Percentiles rank a stretch among this genome's conserved stretches.
These are phyloP conservation scores for Begonia fuchsioides DNA, from an alignment of 306 rosid genomes.

Conservation along the genomic window DNA sequence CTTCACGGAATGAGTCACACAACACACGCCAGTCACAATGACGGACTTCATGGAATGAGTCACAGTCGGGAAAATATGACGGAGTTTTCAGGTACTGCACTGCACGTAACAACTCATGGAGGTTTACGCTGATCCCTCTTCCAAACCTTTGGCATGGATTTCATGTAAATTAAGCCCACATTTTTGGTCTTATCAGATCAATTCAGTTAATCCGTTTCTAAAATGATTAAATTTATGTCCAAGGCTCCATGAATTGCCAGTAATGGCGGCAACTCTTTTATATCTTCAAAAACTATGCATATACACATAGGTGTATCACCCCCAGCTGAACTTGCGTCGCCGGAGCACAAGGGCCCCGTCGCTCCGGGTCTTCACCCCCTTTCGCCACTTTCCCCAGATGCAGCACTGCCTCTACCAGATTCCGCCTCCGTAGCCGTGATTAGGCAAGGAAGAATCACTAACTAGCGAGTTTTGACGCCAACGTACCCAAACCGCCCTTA, in stretches of 20 bases:
- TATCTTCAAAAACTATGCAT: conserved; percentile 1
- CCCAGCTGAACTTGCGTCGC: neutral
- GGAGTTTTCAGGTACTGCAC: too few species aligned
- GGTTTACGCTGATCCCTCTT: too few species aligned
- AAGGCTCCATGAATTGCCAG: conserved; percentile 12
- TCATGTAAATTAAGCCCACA: neutral
- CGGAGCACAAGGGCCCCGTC: conserved; percentile 2
- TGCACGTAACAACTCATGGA: too few species aligned
- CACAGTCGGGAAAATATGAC: too few species aligned
- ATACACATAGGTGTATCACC: conserved; percentile 7
- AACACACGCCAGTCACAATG: too few species aligned
- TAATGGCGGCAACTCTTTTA: conserved; percentile 8
- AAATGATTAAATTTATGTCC: conserved; percentile 1
- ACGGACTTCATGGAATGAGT: too few species aligned
- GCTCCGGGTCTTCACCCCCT: neutral
- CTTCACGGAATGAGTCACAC: too few species aligned
- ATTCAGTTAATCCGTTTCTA: neutral
- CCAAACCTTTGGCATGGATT: too few species aligned
- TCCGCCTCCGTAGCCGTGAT: conserved; percentile 10
- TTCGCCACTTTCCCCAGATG: neutral
- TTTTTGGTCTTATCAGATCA: neutral
- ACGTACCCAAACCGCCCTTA: conserved; percentile 9
- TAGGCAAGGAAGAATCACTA: conserved; percentile 6
- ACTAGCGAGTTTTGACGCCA: conserved; percentile 2
- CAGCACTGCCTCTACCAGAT: neutral